Base-by-base conservation (phyloP, 352 stramenopile genomes). In the Peronospora belbahrii region DNA sequence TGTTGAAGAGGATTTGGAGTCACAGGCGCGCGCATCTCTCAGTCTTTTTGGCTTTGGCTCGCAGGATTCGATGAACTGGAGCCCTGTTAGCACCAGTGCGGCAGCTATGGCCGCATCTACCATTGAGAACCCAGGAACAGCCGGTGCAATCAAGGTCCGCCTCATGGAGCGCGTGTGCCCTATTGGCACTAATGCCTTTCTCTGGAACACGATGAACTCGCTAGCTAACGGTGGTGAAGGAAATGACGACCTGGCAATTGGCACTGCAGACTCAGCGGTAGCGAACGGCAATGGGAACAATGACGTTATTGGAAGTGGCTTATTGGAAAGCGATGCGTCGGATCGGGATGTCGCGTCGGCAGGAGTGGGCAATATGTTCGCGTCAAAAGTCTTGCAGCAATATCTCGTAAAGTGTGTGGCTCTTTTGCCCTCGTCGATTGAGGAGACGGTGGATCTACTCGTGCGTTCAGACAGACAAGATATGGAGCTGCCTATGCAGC, bases 1-100 rank as follows among this genome's bases (percentile, higher is more conserved):
- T 18, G 52, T 76, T 2, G 71, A 82, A 24, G 70, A 86, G 33
- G 71, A 86, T 39, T 59, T 84, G 4, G 70, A 84, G 52, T 63
- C 56, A 23, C 68, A 86, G 48, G 75, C 78, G 34, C 74, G 78
- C 23, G 59, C 75, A 8, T 71, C 69, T 18, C 65, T 89, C 43
- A 68, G 55, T 15, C 78, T 87, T 48, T 89, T 89, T 42, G 67
- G 78, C 56, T 89, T 89, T 42, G 78, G 75, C 25, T 57, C 61
- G 6, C 33, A 52, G 35, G 61, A 78, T 48, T 74, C 72, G 15
- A 62, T 84, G 20, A 83, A 72, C 22, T 86, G 74, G 74, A 82
- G 62, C 63, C 53, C 58, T 18, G 73, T 82, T 20, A 62, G 55
- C 14, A 52, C 64, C 6, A 68, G 57, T 40, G 48, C 37, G 18